phyloP scores from a whole-genome alignment of 2,329 filamentous ascomycete species.

The Scytalidium sp. region DNA sequence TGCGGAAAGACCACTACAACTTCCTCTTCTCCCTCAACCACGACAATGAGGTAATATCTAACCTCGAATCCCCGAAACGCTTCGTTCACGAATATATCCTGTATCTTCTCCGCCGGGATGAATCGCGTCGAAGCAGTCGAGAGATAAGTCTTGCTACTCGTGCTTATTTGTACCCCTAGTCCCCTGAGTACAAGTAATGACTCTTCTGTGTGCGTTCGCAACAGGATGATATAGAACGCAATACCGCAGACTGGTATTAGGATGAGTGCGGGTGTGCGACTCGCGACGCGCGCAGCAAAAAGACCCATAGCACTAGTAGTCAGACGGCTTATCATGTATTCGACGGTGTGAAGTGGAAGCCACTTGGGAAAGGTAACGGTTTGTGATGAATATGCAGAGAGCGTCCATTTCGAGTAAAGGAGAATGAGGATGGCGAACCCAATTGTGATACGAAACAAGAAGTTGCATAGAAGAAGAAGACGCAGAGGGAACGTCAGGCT shows the following conservation, averaged over 20 bases:
- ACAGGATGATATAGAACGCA: conserved; percentile 42
- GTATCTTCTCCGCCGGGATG: conserved; percentile 89
- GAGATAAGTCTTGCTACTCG: conserved; percentile 66
- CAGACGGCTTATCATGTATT: conserved; percentile 23
- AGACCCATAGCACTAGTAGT: conserved; percentile 27
- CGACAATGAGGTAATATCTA: conserved; percentile 81
- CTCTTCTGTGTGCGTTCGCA: conserved; percentile 62
- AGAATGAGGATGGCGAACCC: conserved; percentile 41
- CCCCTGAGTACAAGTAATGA: conserved; percentile 84
- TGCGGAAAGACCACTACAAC: conserved; percentile 93
- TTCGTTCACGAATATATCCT: conserved; percentile 92
- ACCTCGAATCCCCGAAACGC: conserved; percentile 92
- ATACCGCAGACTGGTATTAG: conserved; percentile 35
- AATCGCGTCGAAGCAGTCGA: conserved; percentile 62
- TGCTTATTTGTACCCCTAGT: conserved; percentile 85
- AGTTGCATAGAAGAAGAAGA: conserved; percentile 40
- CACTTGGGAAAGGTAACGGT: conserved; percentile 3
- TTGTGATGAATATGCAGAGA: conserved; percentile 9
- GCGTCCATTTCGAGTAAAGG: conserved; percentile 46
- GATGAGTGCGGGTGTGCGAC: conserved; percentile 34
- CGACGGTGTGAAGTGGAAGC: too few species aligned
- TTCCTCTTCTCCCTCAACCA: conserved; percentile 84
- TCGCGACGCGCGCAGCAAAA: conserved; percentile 30
- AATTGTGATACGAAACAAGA: conserved; percentile 38
- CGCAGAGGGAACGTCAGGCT: conserved; percentile 45